Percentiles rank a stretch among this genome's conserved stretches.
phyloP scores from a whole-genome alignment of 1,284 basidiomycete genomes.

The Pulchroboletus neoregius region DNA sequence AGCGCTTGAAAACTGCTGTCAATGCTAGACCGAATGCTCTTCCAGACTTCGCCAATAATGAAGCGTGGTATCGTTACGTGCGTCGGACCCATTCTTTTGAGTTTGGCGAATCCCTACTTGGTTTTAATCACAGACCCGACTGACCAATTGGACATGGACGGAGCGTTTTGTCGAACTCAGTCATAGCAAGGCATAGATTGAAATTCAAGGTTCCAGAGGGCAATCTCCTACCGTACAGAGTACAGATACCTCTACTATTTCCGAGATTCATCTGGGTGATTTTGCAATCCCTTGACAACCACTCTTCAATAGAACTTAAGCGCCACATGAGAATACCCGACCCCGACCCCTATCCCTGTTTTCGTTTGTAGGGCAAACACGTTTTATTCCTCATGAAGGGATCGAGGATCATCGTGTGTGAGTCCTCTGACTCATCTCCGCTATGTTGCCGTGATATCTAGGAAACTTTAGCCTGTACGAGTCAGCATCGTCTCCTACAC shows the following conservation, averaged over 20 bases:
- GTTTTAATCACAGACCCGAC: slow-evolving; percentile 11
- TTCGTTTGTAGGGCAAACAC: slow-evolving; percentile 10
- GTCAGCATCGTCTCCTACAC: not conserved
- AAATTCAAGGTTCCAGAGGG: not conserved
- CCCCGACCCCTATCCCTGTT: not conserved
- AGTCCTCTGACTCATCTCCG: not conserved
- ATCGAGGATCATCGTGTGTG: not conserved
- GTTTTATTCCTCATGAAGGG: slow-evolving; percentile 9
- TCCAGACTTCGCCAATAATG: slow-evolving; percentile 23
- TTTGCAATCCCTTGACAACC: not conserved
- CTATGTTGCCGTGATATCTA: not conserved
- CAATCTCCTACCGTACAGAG: slow-evolving; percentile 4
- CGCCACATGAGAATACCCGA: not conserved
- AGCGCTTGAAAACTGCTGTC: slow-evolving; percentile 23
- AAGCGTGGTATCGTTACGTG: slow-evolving; percentile 29
- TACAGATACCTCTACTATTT: not conserved
- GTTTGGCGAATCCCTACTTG: not conserved
- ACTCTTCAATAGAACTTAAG: not conserved
- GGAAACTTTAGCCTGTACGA: not conserved
- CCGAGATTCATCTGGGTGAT: not conserved
- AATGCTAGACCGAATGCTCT: slow-evolving; percentile 16
- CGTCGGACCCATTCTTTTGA: slow-evolving; percentile 7
- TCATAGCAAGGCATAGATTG: slow-evolving; percentile 13
- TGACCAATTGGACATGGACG: slow-evolving; percentile 24
- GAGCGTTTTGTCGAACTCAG: slow-evolving; percentile 30